Base-by-base conservation (phyloP, 2,329 filamentous ascomycete genomes). In the Alternaria atra region DNA sequence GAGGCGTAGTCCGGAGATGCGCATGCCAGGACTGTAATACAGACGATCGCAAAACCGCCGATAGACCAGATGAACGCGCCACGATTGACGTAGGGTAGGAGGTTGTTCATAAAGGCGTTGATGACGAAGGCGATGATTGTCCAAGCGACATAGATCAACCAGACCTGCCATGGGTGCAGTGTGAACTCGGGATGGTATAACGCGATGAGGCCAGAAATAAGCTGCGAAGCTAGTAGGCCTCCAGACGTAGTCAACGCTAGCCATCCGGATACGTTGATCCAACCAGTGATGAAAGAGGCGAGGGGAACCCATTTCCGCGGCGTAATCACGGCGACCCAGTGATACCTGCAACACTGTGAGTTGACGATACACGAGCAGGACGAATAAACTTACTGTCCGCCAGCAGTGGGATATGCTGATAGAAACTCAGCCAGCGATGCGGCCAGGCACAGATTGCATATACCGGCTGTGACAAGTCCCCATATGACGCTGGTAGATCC, bases 201-300 rank as follows among this genome's bases (percentile, higher is more conserved):
- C 2, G 85, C 82, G 53, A 91, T 88, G 43, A 90, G 84, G 56
- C 89, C 87, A 27, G 90, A 73, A 51, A 92, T 85, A 63, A 92
- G 85, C 63, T 89, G 85, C 67, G 87, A 90, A 12, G 87, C 89
- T 5, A 92, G 82, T 23, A 91, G 81, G 1, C 89, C 89, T 15
- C 87, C 90, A 0, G 89, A 90, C 7, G 90, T 90, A 5, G 87
- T 88, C 54, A 92, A 78, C 5, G 78, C 78, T 32, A 91, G 88
- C 88, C 90, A 92, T 15, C 89, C 90, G n/a, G 87, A 87, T 37
- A 88, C 85, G 68, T 89, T 90, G 75, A 89, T 91, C 89, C 90
- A 92, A 29, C 90, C 90, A 0, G 89, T 91, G 47, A 88, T 85
- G 81, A 89, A 92, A 47, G 88, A 89, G 10, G 91, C 83, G 30